Conservation (phyloP, 495 filamentous ascomycete species). For the Penicillium nucicola region DNA sequence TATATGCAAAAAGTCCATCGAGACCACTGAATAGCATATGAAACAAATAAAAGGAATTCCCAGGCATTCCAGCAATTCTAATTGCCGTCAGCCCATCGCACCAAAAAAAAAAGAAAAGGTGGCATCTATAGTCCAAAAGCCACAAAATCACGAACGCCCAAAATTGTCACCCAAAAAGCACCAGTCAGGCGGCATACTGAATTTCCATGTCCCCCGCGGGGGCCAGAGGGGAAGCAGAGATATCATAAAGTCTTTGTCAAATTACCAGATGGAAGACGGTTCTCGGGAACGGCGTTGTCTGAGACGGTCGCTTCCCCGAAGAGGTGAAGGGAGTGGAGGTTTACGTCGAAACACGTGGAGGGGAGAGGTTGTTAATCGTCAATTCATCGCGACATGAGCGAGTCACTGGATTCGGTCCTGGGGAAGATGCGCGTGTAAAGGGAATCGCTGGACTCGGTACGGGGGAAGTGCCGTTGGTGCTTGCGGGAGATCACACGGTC, state of each 20-base stretch:
- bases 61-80: constrained; percentile 19
- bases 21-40: constrained; percentile 14
- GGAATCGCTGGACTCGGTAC: constrained; percentile 44
- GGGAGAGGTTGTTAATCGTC: constrained; percentile 3
- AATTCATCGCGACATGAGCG: constrained; percentile 37
- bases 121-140: constrained; percentile 19
- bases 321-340: background rate
- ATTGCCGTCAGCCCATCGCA: constrained; percentile 15
- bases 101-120: constrained; percentile 1
- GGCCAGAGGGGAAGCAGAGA: constrained; percentile 7
- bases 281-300: constrained; percentile 7
- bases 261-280: constrained; percentile 6
- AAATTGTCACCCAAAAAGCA: constrained; percentile 7
- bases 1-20: constrained; percentile 29
- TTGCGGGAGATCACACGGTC: constrained; percentile 43
- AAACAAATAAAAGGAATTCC: constrained; percentile 15
- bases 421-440: constrained; percentile 43
- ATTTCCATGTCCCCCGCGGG: constrained; percentile 10
- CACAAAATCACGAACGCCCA: constrained; percentile 22
- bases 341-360: background rate
- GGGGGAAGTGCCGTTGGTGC: constrained; percentile 43
- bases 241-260: constrained; percentile 10
- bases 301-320: constrained; percentile 10
- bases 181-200: constrained; percentile 9
- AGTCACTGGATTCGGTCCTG: constrained; percentile 43